These are phyloP conservation scores for Hordeum vulgare DNA, from an alignment of 176 grass and related monocot genomes.

Conservation along the genomic window MorexV3_pseudomolecules_assembly NC_058518.1:500835661-500836160, in stretches of 20 bases:
- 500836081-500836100: not conserved
- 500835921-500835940: not conserved
- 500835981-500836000: not conserved
- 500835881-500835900: too few species aligned
- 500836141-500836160: not conserved
- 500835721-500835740: too few species aligned
- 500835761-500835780: too few species aligned
- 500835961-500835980: not conserved
- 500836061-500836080: conserved; percentile 1
- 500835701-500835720: too few species aligned
- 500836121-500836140: not conserved
- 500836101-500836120: not conserved
- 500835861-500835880: too few species aligned
- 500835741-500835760: too few species aligned
- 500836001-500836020: not conserved
- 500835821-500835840: too few species aligned
- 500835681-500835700: too few species aligned
- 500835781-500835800: too few species aligned
- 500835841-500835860: too few species aligned
- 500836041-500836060: not conserved
- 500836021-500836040: not conserved
- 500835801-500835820: too few species aligned
- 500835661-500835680: too few species aligned
- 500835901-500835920: not conserved
- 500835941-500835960: not conserved